phyloP scores from a whole-genome alignment of 176 grass and related monocot genomes.

The Rhipidocladum racemiflorum region DNA sequence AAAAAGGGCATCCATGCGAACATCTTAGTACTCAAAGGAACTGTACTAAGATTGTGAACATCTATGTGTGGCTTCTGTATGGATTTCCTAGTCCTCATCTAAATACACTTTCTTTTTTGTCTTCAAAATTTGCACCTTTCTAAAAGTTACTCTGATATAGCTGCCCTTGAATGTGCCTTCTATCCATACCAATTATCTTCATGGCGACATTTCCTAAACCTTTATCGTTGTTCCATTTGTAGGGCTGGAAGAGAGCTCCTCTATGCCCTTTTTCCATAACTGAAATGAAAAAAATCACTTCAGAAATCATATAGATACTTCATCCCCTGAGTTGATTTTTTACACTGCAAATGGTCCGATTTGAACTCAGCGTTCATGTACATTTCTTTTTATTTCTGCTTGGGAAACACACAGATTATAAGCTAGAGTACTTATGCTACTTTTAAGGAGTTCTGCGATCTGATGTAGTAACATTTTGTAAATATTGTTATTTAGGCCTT shows the following conservation, averaged over 20 bases:
- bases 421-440: background rate
- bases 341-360: background rate
- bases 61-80: slow-evolving; percentile 17
- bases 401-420: slow-evolving; percentile 8
- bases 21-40: background rate
- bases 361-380: background rate
- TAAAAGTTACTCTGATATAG: slow-evolving; percentile 9
- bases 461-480: slow-evolving; percentile 17
- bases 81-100: background rate
- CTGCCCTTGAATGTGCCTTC: background rate
- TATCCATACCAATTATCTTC: background rate
- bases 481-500: slow-evolving; percentile 57
- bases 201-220: background rate
- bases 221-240: background rate
- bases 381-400: slow-evolving; percentile 2
- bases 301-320: background rate
- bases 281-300: background rate
- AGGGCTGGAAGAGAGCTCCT: background rate
- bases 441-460: background rate
- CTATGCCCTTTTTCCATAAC: slow-evolving; percentile 1
- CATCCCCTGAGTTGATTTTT: background rate
- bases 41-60: background rate
- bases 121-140: background rate
- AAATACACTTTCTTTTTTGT: slow-evolving; percentile 11
- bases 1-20: background rate